These are phyloP conservation scores for Cunninghamia lanceolata DNA, from an alignment of 75 land plant genomes.

Conservation along the genomic window DNA sequence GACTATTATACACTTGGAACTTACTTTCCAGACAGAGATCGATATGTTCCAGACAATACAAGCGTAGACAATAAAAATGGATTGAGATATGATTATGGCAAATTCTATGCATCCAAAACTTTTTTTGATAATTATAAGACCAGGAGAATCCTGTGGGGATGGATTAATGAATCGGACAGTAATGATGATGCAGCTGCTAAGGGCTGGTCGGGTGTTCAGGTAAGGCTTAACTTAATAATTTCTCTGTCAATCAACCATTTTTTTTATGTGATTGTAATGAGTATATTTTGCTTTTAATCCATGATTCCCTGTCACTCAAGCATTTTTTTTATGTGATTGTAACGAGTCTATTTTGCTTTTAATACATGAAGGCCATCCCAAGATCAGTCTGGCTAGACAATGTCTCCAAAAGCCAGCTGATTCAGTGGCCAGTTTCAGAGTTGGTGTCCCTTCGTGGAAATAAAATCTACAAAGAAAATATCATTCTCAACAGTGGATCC, in stretches of 20 bases:
- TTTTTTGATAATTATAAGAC: conserved; percentile 10
- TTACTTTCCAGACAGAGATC: conserved; percentile 33
- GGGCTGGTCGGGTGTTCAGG: conserved; percentile 41
- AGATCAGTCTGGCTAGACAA: conserved; percentile 20
- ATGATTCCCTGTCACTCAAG: too few species aligned
- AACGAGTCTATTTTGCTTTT: too few species aligned
- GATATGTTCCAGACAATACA: conserved; percentile 10
- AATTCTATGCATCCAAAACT: too few species aligned
- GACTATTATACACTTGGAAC: conserved; percentile 69
- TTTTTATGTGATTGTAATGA: background rate
- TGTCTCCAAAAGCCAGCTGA: conserved; percentile 3
- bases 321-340: background rate
- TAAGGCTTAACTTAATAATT: background rate
- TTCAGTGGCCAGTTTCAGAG: conserved; percentile 32
- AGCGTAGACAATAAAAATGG: too few species aligned
- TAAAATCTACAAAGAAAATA: background rate
- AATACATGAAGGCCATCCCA: conserved; percentile 22
- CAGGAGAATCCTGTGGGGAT: conserved; percentile 21
- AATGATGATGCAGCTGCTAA: conserved; percentile 17
- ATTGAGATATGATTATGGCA: too few species aligned
- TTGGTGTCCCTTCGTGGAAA: background rate
- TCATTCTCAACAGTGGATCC: conserved; percentile 14
- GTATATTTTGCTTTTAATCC: too few species aligned
- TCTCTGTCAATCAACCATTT: background rate
- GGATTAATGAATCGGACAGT: conserved; percentile 16